Percentiles rank a stretch among this genome's conserved stretches.
Evolutionary conservation across 768 basidiomycete species (phyloP).

Genomic region (Lactarius hengduanensis): DNA sequence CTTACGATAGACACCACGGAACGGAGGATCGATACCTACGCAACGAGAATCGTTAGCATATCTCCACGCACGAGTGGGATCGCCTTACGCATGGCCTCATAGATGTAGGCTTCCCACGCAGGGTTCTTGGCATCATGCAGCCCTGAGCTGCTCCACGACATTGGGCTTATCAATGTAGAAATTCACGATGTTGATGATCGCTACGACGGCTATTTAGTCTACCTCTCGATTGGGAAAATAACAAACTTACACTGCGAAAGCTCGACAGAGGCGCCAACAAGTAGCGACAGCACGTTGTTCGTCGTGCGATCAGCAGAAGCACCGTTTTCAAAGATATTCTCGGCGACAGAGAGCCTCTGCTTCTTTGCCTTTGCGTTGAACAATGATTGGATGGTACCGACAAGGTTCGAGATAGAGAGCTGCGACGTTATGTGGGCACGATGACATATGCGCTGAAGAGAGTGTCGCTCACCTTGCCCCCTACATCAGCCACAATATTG

Average conservation of each 20-base stretch:
- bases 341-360: conserved; percentile 46
- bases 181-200: conserved; percentile 64
- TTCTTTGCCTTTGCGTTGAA: conserved; percentile 48
- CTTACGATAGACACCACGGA: conserved; percentile 67
- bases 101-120: conserved; percentile 53
- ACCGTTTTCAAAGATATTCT: conserved; percentile 55
- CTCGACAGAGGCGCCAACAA: conserved; percentile 67
- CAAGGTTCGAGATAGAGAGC: conserved; percentile 41
- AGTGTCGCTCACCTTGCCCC: conserved; percentile 42
- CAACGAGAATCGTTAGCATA: conserved; percentile 13
- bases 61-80: background rate
- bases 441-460: background rate
- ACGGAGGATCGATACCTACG: conserved; percentile 68
- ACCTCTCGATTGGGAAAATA: background rate
- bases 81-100: conserved; percentile 67
- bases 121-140: conserved; percentile 39
- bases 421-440: conserved; percentile 20
- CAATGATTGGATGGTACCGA: conserved; percentile 46
- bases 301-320: conserved; percentile 59
- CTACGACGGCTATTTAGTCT: conserved; percentile 37
- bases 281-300: conserved; percentile 67
- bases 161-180: conserved; percentile 51
- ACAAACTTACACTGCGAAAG: conserved; percentile 56
- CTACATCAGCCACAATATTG: conserved; percentile 42
- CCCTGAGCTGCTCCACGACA: conserved; percentile 38